These are phyloP conservation scores for Aspergillus brasiliensis DNA, from an alignment of 2,329 filamentous ascomycete genomes.

Conservation along the genomic window DNA sequence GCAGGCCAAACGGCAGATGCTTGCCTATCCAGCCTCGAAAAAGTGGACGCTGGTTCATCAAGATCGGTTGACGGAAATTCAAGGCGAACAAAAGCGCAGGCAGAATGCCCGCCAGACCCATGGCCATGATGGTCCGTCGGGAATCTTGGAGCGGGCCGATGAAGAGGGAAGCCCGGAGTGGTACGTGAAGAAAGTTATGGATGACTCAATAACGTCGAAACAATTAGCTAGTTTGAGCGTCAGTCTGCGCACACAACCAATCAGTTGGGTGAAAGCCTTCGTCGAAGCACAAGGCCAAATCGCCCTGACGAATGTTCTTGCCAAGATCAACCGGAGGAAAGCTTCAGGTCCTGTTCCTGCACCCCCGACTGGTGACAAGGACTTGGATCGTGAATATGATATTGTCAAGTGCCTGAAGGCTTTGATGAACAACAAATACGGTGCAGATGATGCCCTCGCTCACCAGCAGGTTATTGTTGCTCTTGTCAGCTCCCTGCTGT, in stretches of 20 bases:
- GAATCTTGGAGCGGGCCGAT: constrained; percentile 76
- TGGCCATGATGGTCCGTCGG: constrained; percentile 63
- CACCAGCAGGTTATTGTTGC: constrained; percentile 91
- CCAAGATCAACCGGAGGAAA: constrained; percentile 90
- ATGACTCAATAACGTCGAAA: constrained; percentile 89
- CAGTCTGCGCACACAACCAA: constrained; percentile 92
- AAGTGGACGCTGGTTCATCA: constrained; percentile 98
- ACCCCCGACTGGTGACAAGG: constrained; percentile 67
- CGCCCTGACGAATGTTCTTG: constrained; percentile 87
- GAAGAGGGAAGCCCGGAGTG: constrained; percentile 97
- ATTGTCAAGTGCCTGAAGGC: constrained; percentile 97
- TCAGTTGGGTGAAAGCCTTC: constrained; percentile 95
- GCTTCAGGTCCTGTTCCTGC: constrained; percentile 70
- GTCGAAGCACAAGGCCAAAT: constrained; percentile 97
- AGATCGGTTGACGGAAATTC: constrained; percentile 88
- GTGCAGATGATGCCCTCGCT: constrained; percentile 88
- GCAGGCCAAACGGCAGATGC: constrained; percentile 91
- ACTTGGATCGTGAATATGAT: constrained; percentile 90
- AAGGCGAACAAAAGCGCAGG: constrained; percentile 88
- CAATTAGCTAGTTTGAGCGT: constrained; percentile 91
- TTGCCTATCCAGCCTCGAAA: constrained; percentile 89
- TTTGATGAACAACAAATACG: constrained; percentile 99
- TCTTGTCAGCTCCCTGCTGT: constrained; percentile 82
- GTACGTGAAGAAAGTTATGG: constrained; percentile 97
- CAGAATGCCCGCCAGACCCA: constrained; percentile 71